These are phyloP conservation scores for Paramecium sonneborni DNA, from an alignment of 73 alveolate genomes.

Conservation along the genomic window DNA sequence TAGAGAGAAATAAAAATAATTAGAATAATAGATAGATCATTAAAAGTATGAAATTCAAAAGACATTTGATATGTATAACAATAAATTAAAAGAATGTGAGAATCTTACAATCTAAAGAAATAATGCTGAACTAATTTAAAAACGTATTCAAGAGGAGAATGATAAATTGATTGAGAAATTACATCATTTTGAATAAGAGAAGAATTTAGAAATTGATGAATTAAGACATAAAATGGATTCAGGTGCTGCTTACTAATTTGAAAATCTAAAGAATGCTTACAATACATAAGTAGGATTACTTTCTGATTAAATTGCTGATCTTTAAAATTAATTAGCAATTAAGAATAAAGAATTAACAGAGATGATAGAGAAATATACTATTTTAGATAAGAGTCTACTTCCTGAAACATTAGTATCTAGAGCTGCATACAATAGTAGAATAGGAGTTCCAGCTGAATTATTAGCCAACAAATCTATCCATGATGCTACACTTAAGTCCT, in stretches of 20 bases:
- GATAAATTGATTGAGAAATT: constrained; percentile 23
- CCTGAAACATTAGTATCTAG: constrained; percentile 33
- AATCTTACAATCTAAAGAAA: constrained; percentile 19
- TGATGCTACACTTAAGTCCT: constrained; percentile 27
- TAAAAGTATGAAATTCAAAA: constrained; percentile 39
- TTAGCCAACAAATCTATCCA: constrained; percentile 38
- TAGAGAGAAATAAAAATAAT: constrained; percentile 5
- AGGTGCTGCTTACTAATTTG: constrained; percentile 52
- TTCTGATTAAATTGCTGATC: constrained; percentile 37
- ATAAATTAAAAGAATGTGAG: constrained; percentile 40
- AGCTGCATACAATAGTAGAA: constrained; percentile 46
- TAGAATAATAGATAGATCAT: constrained; percentile 19
- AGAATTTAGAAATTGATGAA: constrained; percentile 48
- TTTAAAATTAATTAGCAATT: background rate
- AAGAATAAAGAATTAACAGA: constrained; percentile 31
- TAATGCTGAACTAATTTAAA: background rate
- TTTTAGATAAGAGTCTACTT: constrained; percentile 18
- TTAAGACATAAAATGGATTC: constrained; percentile 56
- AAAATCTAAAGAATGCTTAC: constrained; percentile 37
- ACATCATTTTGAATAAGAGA: background rate
- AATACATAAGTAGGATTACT: constrained; percentile 51
- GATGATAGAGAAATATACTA: constrained; percentile 37
- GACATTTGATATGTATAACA: constrained; percentile 22
- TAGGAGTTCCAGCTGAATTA: constrained; percentile 55
- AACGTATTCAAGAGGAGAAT: constrained; percentile 28